These are phyloP conservation scores for Stephanodiscus minutulus DNA, from an alignment of 108 stramenopile species.

Conservation along the genomic window DNA sequence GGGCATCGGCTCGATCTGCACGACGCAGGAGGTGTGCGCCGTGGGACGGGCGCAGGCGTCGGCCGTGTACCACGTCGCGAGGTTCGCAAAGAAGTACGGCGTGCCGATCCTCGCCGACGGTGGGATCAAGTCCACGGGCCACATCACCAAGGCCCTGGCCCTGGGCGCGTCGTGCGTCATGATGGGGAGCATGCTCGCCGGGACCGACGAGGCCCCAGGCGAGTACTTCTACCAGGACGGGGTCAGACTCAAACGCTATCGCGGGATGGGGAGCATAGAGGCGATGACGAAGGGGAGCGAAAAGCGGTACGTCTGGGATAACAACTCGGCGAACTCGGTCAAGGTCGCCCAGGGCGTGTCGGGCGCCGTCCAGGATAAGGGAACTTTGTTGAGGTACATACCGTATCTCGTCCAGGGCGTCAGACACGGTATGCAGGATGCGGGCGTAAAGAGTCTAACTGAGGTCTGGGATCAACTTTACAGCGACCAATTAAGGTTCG, in stretches of 20 bases:
- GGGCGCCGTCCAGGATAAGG: conserved; percentile 99
- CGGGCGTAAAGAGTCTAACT: conserved; percentile 78
- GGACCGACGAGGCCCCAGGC: conserved; percentile 99
- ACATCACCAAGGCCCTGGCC: conserved; percentile 97
- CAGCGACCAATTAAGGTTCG: conserved; percentile 85
- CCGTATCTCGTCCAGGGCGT: conserved; percentile 98
- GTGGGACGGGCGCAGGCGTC: conserved; percentile 99
- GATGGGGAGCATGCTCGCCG: conserved; percentile 99
- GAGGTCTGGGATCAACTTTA: conserved; percentile 80
- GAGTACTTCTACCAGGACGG: conserved; percentile 99
- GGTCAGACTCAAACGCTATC: conserved; percentile 98
- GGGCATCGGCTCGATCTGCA: conserved; percentile 99
- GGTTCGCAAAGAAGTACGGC: conserved; percentile 91
- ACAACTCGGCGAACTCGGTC: conserved; percentile 77
- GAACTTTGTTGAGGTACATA: conserved; percentile 94
- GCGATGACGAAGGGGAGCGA: conserved; percentile 98
- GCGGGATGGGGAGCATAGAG: conserved; percentile 99
- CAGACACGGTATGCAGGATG: conserved; percentile 97
- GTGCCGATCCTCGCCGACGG: conserved; percentile 99
- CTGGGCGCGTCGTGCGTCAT: conserved; percentile 99
- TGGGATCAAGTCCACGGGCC: conserved; percentile 97
- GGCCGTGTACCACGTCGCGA: conserved; percentile 97
- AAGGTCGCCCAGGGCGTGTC: conserved; percentile 99
- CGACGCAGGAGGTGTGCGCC: conserved; percentile 99
- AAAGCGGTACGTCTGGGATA: conserved; percentile 98